A percentile compares a stretch with the other conserved stretches of the same genome.
phyloP scores from a whole-genome alignment of 805 yeast species.

The Metschnikowia picachoensis region DNA sequence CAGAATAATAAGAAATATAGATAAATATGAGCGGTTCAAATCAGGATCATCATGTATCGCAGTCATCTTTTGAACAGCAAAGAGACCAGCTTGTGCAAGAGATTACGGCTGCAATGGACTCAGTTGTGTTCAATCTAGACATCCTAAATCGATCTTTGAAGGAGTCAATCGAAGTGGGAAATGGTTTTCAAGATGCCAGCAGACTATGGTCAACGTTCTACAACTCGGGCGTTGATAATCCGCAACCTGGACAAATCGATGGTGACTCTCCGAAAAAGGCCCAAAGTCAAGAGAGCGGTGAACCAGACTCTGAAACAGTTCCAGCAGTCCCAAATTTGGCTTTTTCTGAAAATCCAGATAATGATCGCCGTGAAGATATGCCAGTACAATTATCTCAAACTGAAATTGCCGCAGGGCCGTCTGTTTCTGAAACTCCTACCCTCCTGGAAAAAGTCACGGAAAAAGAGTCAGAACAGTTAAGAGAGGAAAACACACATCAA shows the following conservation, averaged over 20 bases:
- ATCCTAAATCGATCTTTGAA: conserved; percentile 64
- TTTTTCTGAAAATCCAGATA: too few relatives aligned
- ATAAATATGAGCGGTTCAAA: not conserved
- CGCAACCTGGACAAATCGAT: conserved; percentile 17
- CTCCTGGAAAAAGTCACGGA: too few relatives aligned
- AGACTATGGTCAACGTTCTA: conserved; percentile 69
- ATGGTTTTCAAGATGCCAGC: conserved; percentile 69
- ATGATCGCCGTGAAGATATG: too few relatives aligned
- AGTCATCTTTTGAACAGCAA: conserved; percentile 48
- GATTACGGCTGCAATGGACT: conserved; percentile 55
- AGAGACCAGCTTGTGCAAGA: conserved; percentile 57
- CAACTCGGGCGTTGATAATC: conserved; percentile 32
- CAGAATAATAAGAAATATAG: too few relatives aligned
- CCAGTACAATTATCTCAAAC: too few relatives aligned
- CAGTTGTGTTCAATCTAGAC: conserved; percentile 60
- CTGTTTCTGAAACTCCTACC: too few relatives aligned
- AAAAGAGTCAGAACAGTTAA: too few relatives aligned
- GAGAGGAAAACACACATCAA: too few relatives aligned
- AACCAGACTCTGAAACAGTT: too few relatives aligned
- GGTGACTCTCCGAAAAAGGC: not conserved
- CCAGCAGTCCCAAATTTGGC: too few relatives aligned
- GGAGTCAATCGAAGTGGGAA: conserved; percentile 66
- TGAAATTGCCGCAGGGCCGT: too few relatives aligned
- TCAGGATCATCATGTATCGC: not conserved
- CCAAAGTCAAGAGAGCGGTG: too few relatives aligned